These are phyloP conservation scores for Monosporascus ibericus DNA, from an alignment of 2,329 filamentous ascomycete genomes.

Conservation along the genomic window DNA sequence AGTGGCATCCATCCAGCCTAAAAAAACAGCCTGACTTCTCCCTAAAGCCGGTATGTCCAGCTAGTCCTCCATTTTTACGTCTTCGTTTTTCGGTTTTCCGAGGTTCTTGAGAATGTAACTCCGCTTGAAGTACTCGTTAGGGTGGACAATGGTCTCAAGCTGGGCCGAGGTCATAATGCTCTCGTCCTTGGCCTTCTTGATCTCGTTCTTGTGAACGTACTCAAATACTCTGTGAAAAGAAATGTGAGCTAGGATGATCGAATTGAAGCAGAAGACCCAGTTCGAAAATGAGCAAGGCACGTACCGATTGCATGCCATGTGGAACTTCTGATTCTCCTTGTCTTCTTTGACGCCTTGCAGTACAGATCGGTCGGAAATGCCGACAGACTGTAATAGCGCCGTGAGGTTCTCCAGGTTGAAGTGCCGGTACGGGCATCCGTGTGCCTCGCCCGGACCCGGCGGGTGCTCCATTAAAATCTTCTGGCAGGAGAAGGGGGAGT, in stretches of 20 bases:
- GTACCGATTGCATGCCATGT: constrained; percentile 89
- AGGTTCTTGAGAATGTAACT: constrained; percentile 85
- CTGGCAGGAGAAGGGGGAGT: constrained; percentile 88
- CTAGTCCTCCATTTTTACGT: constrained; percentile 52
- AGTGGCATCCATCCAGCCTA: too few species aligned
- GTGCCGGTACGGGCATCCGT: constrained; percentile 95
- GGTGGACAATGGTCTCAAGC: constrained; percentile 92
- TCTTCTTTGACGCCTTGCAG: constrained; percentile 81
- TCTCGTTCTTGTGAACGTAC: constrained; percentile 70
- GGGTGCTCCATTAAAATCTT: constrained; percentile 88
- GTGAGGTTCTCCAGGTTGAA: constrained; percentile 85
- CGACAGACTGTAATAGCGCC: constrained; percentile 67
- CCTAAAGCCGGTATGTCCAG: not conserved
- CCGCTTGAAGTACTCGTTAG: constrained; percentile 96
- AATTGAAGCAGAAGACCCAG: not conserved
- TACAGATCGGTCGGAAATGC: constrained; percentile 71
- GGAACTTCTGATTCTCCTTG: constrained; percentile 80
- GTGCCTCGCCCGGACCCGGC: constrained; percentile 78
- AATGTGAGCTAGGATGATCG: constrained; percentile 4
- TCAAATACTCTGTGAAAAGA: constrained; percentile 69
- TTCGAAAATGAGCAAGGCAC: constrained; percentile 16
- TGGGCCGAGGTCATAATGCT: constrained; percentile 66
- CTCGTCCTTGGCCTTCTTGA: constrained; percentile 71
- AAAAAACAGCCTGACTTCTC: too few species aligned
- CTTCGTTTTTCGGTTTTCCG: constrained; percentile 42